A percentile compares a stretch with the other conserved stretches of the same genome.
phyloP scores from a whole-genome alignment of 768 basidiomycete genomes.

The Galerina marginata region DNA sequence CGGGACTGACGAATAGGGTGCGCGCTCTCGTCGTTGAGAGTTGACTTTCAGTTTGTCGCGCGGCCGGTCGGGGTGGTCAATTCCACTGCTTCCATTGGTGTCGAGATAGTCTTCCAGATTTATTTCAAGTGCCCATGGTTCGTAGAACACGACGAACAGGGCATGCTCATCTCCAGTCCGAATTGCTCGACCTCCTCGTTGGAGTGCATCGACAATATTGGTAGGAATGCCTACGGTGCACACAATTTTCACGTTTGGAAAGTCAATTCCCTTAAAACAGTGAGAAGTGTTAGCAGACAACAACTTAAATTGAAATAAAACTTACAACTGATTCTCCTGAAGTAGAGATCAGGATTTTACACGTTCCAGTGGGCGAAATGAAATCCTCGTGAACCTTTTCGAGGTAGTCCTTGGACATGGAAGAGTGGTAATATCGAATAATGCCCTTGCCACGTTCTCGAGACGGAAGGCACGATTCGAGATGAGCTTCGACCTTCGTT shows the following conservation, averaged over 20 bases:
- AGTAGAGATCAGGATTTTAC: slow-evolving; percentile 10
- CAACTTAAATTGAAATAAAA: not conserved
- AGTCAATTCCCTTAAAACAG: slow-evolving; percentile 25
- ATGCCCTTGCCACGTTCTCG: not conserved
- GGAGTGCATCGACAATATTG: slow-evolving; percentile 19
- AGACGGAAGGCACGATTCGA: not conserved
- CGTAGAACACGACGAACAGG: slow-evolving; percentile 22
- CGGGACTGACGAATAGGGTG: slow-evolving; percentile 1
- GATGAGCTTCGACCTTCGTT: not conserved
- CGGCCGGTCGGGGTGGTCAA: slow-evolving; percentile 18
- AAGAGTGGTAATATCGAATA: slow-evolving; percentile 10
- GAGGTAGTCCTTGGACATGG: slow-evolving; percentile 16
- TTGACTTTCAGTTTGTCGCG: not conserved
- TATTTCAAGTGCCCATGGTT: slow-evolving; percentile 12
- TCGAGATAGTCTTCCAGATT: not conserved
- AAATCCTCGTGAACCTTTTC: slow-evolving; percentile 4
- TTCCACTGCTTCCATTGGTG: not conserved
- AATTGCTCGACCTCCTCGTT: slow-evolving; percentile 24
- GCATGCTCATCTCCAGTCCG: slow-evolving; percentile 6
- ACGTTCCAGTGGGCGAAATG: not conserved
- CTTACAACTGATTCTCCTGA: slow-evolving; percentile 17
- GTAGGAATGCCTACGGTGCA: slow-evolving; percentile 22
- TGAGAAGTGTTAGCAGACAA: not conserved
- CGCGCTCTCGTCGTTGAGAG: slow-evolving; percentile 11
- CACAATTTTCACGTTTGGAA: slow-evolving; percentile 27